These are phyloP conservation scores for Arthrobotrys conoides DNA, from an alignment of 2,329 filamentous ascomycete species.

Conservation along the genomic window DNA sequence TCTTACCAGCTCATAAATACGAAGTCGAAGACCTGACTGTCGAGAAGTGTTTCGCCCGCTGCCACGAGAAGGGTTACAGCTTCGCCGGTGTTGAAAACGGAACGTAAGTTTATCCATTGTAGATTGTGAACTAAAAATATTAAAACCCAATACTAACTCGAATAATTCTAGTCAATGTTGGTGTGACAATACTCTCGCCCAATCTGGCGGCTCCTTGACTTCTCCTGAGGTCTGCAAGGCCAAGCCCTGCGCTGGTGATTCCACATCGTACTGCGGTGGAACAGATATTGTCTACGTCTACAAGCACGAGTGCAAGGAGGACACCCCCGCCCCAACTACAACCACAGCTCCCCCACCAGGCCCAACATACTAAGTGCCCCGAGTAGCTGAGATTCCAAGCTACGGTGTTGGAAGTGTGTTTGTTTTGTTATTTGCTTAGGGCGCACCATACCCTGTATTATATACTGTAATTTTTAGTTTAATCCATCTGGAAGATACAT, in stretches of 20 bases:
- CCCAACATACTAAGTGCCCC: background rate
- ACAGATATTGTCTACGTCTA: conserved; percentile 17
- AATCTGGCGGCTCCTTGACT: background rate
- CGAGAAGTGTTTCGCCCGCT: conserved; percentile 25
- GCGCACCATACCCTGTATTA: conserved; percentile 15
- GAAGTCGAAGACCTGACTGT: conserved; percentile 15
- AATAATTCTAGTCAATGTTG: conserved; percentile 39
- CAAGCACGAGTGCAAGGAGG: conserved; percentile 24
- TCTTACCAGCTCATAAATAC: conserved; percentile 2
- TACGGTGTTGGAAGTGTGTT: background rate
- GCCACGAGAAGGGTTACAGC: conserved; percentile 15
- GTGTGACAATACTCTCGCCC: conserved; percentile 27
- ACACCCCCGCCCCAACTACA: background rate
- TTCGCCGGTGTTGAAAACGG: conserved; percentile 39
- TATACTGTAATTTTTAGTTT: conserved; percentile 13
- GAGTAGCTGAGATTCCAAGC: background rate
- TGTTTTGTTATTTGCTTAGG: background rate
- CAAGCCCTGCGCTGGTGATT: conserved; percentile 22
- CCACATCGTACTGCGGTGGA: conserved; percentile 30
- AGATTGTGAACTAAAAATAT: too few relatives aligned
- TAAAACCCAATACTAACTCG: background rate
- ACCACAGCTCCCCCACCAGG: conserved; percentile 12
- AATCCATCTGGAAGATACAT: background rate
- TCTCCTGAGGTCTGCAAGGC: conserved; percentile 17
- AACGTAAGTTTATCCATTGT: conserved; percentile 28